Evolutionary conservation across 75 land plant genomes (phyloP).

Genomic region (Adiantum capillusveneris): DNA sequence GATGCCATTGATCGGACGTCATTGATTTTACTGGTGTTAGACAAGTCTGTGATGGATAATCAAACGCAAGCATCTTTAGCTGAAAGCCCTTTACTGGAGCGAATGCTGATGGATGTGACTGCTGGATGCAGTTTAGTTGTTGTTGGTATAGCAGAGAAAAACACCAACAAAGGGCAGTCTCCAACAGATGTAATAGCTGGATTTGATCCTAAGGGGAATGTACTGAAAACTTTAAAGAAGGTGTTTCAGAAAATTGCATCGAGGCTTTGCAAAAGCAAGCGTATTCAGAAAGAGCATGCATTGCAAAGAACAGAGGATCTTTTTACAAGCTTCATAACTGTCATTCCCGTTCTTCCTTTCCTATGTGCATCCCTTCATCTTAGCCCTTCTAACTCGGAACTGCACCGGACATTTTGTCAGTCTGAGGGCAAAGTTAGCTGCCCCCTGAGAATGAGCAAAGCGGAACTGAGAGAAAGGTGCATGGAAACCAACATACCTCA

Average conservation of each 20-base stretch:
- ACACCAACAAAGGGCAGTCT: neutral
- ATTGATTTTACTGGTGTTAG: constrained; percentile 1
- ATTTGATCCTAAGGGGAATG: neutral
- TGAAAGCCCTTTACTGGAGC: neutral
- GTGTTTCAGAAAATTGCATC: neutral
- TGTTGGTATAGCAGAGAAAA: constrained; percentile 2
- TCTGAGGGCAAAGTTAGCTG: too few relatives aligned
- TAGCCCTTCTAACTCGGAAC: too few relatives aligned
- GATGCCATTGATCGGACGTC: constrained; percentile 5
- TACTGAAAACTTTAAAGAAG: neutral
- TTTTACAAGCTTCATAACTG: neutral
- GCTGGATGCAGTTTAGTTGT: neutral
- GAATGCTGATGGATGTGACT: constrained; percentile 2
- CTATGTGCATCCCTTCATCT: too few relatives aligned
- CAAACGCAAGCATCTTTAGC: neutral
- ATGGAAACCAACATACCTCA: too few relatives aligned
- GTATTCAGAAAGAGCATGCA: neutral
- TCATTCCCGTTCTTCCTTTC: too few relatives aligned
- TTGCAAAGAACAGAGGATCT: neutral
- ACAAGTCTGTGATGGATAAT: constrained; percentile 4
- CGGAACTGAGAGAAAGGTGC: too few relatives aligned
- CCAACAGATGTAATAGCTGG: neutral
- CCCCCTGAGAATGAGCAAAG: too few relatives aligned
- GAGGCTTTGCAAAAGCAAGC: neutral
- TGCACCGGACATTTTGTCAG: too few relatives aligned